Conservation (phyloP, 169 alveolate species). For the Plasmodium fragile region DNA sequence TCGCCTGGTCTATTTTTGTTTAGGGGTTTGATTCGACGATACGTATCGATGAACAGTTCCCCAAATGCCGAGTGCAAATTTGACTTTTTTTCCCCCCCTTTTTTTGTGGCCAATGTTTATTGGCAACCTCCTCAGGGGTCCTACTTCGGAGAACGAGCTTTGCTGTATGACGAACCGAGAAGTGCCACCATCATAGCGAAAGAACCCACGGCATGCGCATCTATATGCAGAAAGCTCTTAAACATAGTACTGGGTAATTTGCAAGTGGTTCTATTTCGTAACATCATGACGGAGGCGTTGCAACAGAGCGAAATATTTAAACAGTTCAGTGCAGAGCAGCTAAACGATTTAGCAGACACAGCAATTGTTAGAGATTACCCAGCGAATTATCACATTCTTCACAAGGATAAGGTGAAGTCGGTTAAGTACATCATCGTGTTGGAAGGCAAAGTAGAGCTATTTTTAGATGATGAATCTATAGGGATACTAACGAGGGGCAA, state of each 20-base stretch:
- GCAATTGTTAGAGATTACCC: conserved; percentile 87
- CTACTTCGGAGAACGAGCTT: conserved; percentile 95
- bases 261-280: conserved; percentile 90
- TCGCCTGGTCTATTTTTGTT: neutral
- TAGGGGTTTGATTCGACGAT: neutral
- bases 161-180: conserved; percentile 93
- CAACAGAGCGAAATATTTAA: conserved; percentile 90
- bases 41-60: neutral
- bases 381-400: conserved; percentile 78
- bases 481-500: conserved; percentile 92
- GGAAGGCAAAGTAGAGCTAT: conserved; percentile 90
- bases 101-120: conserved; percentile 85
- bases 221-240: conserved; percentile 88
- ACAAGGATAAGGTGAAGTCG: conserved; percentile 85
- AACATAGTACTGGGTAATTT: conserved; percentile 90
- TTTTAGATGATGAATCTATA: conserved; percentile 78
- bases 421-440: conserved; percentile 88
- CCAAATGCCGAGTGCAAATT: neutral
- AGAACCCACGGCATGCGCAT: conserved; percentile 88
- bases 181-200: conserved; percentile 94
- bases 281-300: conserved; percentile 88
- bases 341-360: conserved; percentile 84
- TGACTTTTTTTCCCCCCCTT: neutral
- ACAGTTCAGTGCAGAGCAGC: conserved; percentile 88
- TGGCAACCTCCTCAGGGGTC: conserved; percentile 93